phyloP scores from a whole-genome alignment of 2,329 filamentous ascomycete genomes.

The Cladorrhinum sp. region DNA sequence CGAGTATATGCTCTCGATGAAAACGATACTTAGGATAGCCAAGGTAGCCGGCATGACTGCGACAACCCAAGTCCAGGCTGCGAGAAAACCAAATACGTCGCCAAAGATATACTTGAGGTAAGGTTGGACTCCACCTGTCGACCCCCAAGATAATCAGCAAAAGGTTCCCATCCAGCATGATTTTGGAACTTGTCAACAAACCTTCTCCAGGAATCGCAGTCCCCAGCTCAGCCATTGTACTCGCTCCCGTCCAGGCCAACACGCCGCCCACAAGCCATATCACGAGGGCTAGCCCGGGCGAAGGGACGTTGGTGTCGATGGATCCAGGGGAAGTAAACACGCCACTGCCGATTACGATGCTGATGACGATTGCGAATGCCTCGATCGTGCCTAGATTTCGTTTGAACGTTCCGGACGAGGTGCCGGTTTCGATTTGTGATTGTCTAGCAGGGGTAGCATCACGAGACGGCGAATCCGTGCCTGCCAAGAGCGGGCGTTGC shows the following conservation, averaged over 20 bases:
- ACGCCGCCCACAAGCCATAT: slow-evolving; percentile 62
- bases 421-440: neutral
- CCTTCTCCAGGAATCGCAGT: slow-evolving; percentile 61
- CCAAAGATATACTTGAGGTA: slow-evolving; percentile 61
- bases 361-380: slow-evolving; percentile 59
- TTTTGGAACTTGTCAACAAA: slow-evolving; percentile 17
- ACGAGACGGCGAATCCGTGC: neutral
- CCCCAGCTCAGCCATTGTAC: slow-evolving; percentile 60
- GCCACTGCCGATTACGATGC: slow-evolving; percentile 62
- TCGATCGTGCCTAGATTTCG: slow-evolving; percentile 47
- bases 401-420: slow-evolving; percentile 32
- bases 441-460: neutral
- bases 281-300: slow-evolving; percentile 54
- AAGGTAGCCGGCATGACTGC: slow-evolving; percentile 63
- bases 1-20: slow-evolving; percentile 58
- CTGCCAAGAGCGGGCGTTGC: neutral
- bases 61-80: slow-evolving; percentile 64
- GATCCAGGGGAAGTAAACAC: slow-evolving; percentile 63
- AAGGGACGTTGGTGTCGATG: slow-evolving; percentile 62
- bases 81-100: slow-evolving; percentile 59
- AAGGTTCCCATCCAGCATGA: neutral
- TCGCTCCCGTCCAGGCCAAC: slow-evolving; percentile 62
- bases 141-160: neutral
- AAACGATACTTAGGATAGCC: slow-evolving; percentile 63
- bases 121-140: slow-evolving; percentile 56